These are phyloP conservation scores for Hamigera avellanea DNA, from an alignment of 495 filamentous ascomycete species.

Conservation along the genomic window DNA sequence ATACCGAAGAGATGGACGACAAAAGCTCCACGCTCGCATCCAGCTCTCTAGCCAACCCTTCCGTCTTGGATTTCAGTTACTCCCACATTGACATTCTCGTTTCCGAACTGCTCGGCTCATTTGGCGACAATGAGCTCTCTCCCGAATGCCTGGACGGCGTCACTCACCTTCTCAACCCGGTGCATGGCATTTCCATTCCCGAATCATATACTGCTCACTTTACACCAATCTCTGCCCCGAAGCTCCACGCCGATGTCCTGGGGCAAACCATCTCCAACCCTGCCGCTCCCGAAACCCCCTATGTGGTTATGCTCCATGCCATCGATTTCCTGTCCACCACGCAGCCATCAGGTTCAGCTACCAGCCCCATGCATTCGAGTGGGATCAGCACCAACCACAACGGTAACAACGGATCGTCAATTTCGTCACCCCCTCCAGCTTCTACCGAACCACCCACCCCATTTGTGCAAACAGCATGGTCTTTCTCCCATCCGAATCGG, in stretches of 20 bases:
- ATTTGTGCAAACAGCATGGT: constrained; percentile 35
- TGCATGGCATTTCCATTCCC: constrained; percentile 85
- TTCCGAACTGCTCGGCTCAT: constrained; percentile 87
- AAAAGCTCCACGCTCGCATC: constrained; percentile 7
- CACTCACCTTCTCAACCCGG: constrained; percentile 67
- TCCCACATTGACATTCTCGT: constrained; percentile 83
- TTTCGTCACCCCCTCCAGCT: constrained; percentile 16
- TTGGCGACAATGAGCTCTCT: constrained; percentile 82
- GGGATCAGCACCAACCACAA: constrained; percentile 5
- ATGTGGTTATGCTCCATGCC: constrained; percentile 85
- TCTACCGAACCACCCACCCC: constrained; percentile 21
- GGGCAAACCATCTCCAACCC: constrained; percentile 47
- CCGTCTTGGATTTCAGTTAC: constrained; percentile 12
- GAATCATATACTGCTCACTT: constrained; percentile 83
- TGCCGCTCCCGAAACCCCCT: constrained; percentile 69
- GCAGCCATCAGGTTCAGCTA: constrained; percentile 11
- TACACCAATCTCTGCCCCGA: constrained; percentile 82
- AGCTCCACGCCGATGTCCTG: constrained; percentile 68
- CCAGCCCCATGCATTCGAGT: constrained; percentile 6
- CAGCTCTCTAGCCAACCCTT: constrained; percentile 2
- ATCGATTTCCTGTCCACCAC: constrained; percentile 62
- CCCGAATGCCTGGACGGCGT: constrained; percentile 87
- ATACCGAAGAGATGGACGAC: constrained; percentile 11
- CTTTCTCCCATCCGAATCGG: constrained; percentile 35
- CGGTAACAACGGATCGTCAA: constrained; percentile 15